Evolutionary conservation across 176 grass and related monocot species (phyloP), one percentile per base, ranked within the genome.

Genomic region (Carex kokanica): DNA sequence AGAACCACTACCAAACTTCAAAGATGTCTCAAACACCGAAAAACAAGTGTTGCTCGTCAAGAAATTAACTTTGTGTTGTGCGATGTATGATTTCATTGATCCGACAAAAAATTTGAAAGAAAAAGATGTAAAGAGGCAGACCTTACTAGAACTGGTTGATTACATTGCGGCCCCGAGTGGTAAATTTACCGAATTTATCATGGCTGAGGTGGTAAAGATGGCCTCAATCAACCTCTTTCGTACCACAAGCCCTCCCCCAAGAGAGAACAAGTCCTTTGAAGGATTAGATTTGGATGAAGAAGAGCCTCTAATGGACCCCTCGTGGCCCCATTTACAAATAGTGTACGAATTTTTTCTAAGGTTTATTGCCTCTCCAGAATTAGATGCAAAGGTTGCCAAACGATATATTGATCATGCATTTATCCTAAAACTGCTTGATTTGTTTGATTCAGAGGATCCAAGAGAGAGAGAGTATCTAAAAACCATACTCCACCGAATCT

Each of bases 371-470:
- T 98, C 95, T 11, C 92, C 94, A 51, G 92, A 98, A 80, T 92
- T 93, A 6, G 95, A 98, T 79, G 95, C 95, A 36, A 98, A 98
- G 84, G 55, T 98, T 45, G 92, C 95, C 55, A 98, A 98, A 90
- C 89, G 90, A 84, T 98, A 98, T 86, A 90, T 98, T 60, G 95
- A 98, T 86, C 95, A 98, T 81, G 94, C 95, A 36, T 98, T 98
- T 81, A 91, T 98, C 86, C 89, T 98, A 88, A 94, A 69, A 88
- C 59, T 98, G 15, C 74, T 98, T 51, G 92, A 98, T 83, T 93
- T 98, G 82, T 98, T 98, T 84, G 95, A 98, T 72, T 98, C 95
- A 0, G 95, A 98, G 64, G 95, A 98, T 57, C 89, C 89, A n/a
- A 93, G 95, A 87, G 95, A 98, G 75, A 98, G 95, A 81, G 95